Evolutionary conservation across 345 rosid species (phyloP).

Genomic region (Viola odorata): DNA sequence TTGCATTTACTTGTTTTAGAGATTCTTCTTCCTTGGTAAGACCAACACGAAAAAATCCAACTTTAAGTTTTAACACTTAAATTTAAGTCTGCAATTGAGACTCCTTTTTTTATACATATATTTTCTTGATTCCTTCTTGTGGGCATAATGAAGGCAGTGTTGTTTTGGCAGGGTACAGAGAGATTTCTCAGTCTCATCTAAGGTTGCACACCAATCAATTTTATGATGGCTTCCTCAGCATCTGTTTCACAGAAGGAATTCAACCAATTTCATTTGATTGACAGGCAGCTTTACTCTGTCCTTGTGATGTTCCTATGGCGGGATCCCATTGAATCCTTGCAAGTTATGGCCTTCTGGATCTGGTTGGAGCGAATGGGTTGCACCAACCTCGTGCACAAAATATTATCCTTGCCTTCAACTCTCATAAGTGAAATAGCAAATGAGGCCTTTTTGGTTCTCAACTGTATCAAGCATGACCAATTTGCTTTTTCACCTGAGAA

Average conservation of each 20-base stretch:
- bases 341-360: slow-evolving; percentile 38
- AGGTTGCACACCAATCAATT: neutral
- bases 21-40: too few relatives aligned
- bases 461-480: slow-evolving; percentile 15
- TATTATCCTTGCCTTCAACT: slow-evolving; percentile 27
- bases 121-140: too few relatives aligned
- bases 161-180: too few relatives aligned
- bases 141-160: too few relatives aligned
- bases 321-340: slow-evolving; percentile 42
- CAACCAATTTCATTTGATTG: slow-evolving; percentile 41
- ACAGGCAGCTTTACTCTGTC: slow-evolving; percentile 33
- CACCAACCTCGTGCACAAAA: slow-evolving; percentile 19
- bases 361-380: slow-evolving; percentile 48
- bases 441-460: slow-evolving; percentile 39
- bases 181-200: too few relatives aligned
- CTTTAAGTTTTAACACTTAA: too few relatives aligned
- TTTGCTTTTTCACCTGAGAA: slow-evolving; percentile 4
- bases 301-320: slow-evolving; percentile 35
- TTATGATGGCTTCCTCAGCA: slow-evolving; percentile 8
- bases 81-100: too few relatives aligned
- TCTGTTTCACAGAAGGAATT: slow-evolving; percentile 24
- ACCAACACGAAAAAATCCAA: too few relatives aligned
- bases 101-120: too few relatives aligned
- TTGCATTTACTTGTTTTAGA: too few relatives aligned
- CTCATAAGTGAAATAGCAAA: slow-evolving; percentile 38